Evolutionary conservation across 192 early-diverging fungal species (phyloP), one percentile per base, ranked within the genome.

Genomic region (Coemansia sp.): DNA sequence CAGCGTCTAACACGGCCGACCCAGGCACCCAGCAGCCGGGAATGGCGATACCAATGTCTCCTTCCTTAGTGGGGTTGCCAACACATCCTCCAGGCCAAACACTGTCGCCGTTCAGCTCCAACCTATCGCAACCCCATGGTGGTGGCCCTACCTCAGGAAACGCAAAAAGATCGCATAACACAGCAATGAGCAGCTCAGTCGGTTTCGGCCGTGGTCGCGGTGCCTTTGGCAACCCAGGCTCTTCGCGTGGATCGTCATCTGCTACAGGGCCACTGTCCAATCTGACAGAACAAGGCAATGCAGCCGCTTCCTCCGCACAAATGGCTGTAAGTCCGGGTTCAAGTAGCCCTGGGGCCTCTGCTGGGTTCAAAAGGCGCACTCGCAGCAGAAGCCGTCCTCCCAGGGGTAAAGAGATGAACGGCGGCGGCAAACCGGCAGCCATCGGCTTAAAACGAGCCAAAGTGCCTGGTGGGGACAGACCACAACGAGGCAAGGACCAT

Each of bases 361-460:
- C 59, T 15, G 52, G 59, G 19, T 52, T 67, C 23, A 77, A 72
- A 52, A 71, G 65, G 53, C 69, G 75, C 9, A 7, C 20, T 62
- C 75, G 70, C 14, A 57, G 65, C 36, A 61, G 66, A 33, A 49
- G 52, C 52, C 73, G 69, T 35, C 53, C 42, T 17, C 60, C 45
- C 15, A 43, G 33, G 14, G 34, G 55, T n/a, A 57, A 57, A 34
- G 55, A 57, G 15, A 57, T 57, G 4, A 36, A 36, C 17, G 34
- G 55, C 17, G 34, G 55, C n/a, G 14, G 33, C 55, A 57, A 57
- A 36, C 7, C 23, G 17, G 9, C 55, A 19, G 29, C 32, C 17
- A 57, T 33, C 34, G 34, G 55, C 55, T 40, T 59, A 9, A 70
- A 72, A 42, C 70, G 70, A 52, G 59, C 59, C 52, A 68, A 68